Conservation (phyloP, 345 rosid species). For the Eucalyptus brandiana region DNA sequence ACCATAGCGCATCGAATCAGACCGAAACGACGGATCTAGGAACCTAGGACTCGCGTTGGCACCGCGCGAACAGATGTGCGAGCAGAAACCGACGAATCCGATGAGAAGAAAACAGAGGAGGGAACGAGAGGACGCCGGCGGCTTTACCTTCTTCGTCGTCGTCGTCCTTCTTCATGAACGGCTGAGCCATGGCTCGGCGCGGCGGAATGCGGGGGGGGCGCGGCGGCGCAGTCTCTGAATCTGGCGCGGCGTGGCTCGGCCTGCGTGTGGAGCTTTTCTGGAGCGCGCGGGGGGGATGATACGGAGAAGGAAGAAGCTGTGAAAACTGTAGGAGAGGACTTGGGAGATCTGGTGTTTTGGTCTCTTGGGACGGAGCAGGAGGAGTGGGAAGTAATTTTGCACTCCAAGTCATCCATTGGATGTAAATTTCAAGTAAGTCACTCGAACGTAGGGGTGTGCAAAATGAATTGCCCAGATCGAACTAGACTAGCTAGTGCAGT, state of each 20-base stretch:
- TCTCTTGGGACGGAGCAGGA: not conserved
- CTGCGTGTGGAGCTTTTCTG: not conserved
- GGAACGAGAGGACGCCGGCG: not conserved
- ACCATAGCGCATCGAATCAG: not conserved
- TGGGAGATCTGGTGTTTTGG: not conserved
- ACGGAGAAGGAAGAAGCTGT: not conserved
- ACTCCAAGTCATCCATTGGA: not conserved
- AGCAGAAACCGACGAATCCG: not conserved
- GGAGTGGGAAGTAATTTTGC: not conserved
- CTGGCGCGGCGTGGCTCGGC: not conserved
- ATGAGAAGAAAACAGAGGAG: not conserved
- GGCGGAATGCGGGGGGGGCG: not conserved
- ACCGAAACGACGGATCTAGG: not conserved
- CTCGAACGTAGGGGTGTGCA: not conserved
- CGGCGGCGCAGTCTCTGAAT: not conserved
- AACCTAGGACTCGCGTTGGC: not conserved
- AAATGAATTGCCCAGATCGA: too few relatives aligned
- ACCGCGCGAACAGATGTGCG: not conserved
- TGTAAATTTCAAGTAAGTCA: not conserved
- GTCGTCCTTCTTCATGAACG: slow-evolving; percentile 90
- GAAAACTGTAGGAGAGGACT: not conserved
- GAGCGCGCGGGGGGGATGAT: not conserved
- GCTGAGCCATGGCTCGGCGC: slow-evolving; percentile 64
- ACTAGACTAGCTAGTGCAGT: too few relatives aligned
- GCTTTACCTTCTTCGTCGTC: slow-evolving; percentile 92